Evolutionary conservation across 2,329 filamentous ascomycete species (phyloP).

Genomic region (Magnaporthiopsis poae): DNA sequence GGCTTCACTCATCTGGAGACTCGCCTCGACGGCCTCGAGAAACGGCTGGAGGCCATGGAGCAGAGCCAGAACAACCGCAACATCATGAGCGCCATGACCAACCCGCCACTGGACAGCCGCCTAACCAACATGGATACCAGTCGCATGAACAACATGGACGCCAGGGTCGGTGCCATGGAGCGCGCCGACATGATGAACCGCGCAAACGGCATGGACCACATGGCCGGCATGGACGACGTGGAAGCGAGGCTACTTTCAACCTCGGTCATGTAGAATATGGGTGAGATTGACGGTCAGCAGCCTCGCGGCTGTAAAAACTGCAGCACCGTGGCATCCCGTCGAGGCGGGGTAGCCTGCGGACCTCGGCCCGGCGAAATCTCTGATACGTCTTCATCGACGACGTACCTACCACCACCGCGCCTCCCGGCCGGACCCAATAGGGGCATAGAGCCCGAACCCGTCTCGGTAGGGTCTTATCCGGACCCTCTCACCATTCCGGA

Average conservation of each 20-base stretch:
- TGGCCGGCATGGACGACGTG: conserved; percentile 28
- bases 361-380: not conserved
- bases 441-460: not conserved
- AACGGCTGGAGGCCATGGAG: conserved; percentile 46
- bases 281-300: not conserved
- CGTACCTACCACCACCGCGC: not conserved
- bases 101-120: conserved; percentile 10
- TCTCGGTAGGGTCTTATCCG: not conserved
- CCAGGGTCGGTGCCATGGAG: conserved; percentile 29
- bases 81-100: conserved; percentile 19
- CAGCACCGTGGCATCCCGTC: not conserved
- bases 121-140: conserved; percentile 15
- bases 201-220: conserved; percentile 24
- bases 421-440: too few species aligned
- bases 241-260: conserved; percentile 27
- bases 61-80: conserved; percentile 21
- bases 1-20: conserved; percentile 42
- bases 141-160: conserved; percentile 26
- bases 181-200: conserved; percentile 16
- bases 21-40: conserved; percentile 42
- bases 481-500: not conserved
- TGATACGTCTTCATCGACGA: not conserved
- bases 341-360: not conserved
- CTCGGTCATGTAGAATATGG: conserved; percentile 23
- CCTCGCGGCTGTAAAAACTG: not conserved